Evolutionary conservation across 306 rosid genomes (phyloP).

Genomic region (Sesbania bispinosa): DNA sequence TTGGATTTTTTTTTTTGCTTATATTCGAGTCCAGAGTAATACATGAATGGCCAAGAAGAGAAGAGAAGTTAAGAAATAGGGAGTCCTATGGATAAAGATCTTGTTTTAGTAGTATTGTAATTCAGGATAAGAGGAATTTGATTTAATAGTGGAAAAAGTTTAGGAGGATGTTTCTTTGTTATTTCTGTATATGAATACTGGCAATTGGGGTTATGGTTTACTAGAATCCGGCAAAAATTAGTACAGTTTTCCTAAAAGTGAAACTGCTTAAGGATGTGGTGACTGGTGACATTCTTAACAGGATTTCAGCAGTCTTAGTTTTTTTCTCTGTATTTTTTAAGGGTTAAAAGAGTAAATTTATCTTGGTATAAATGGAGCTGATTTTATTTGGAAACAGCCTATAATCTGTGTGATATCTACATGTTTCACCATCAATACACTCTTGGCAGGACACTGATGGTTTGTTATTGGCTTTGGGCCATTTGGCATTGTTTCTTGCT

Average conservation of each 20-base stretch:
- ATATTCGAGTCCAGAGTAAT: no score
- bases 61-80: not conserved
- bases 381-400: constrained; percentile 1
- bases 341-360: not conserved
- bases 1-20: no score
- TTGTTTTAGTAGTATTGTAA: not conserved
- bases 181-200: not conserved
- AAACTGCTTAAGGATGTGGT: not conserved
- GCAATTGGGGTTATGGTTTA: not conserved
- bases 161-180: not conserved
- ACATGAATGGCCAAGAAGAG: not conserved
- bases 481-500: not conserved
- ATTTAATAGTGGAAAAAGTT: not conserved
- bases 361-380: not conserved
- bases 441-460: not conserved
- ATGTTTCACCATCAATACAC: not conserved
- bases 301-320: not conserved
- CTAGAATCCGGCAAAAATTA: not conserved
- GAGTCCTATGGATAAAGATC: not conserved
- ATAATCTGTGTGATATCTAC: not conserved
- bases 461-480: not conserved
- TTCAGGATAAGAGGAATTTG: not conserved
- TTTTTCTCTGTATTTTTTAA: not conserved
- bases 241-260: not conserved
- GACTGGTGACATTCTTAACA: not conserved